Evolutionary conservation across 768 basidiomycete genomes (phyloP).

Genomic region (Phanerochaete carnosa): DNA sequence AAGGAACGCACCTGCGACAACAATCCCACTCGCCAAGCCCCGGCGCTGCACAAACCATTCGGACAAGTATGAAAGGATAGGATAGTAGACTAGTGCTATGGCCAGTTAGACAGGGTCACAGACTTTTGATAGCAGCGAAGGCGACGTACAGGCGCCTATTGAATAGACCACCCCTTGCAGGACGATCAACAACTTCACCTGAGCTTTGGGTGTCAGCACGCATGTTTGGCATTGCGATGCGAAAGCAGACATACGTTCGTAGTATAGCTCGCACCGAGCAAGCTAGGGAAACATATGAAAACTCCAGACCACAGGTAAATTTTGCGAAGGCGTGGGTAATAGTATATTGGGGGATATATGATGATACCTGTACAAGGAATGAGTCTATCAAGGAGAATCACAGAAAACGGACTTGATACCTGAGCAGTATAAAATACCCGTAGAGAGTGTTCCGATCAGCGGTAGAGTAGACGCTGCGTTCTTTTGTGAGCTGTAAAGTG

Average conservation of each 20-base stretch:
- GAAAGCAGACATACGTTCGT: neutral
- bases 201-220: neutral
- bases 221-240: neutral
- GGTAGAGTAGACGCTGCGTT: conserved; percentile 20
- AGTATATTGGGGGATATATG: conserved; percentile 19
- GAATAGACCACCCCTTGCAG: conserved; percentile 27
- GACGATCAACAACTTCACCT: conserved; percentile 6
- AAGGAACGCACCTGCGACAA: conserved; percentile 27
- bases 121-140: neutral
- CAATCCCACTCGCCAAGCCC: conserved; percentile 30
- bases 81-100: conserved; percentile 24
- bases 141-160: conserved; percentile 23
- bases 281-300: conserved; percentile 19
- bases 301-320: conserved; percentile 18
- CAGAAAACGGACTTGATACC: conserved; percentile 1
- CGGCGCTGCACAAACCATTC: conserved; percentile 30
- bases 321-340: conserved; percentile 21
- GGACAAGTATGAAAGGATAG: conserved; percentile 26
- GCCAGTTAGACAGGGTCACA: neutral
- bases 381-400: neutral
- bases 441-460: conserved; percentile 23
- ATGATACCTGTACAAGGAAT: conserved; percentile 13
- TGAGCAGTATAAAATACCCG: conserved; percentile 27
- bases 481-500: conserved; percentile 11
- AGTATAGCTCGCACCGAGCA: conserved; percentile 26